phyloP scores from a whole-genome alignment of 495 filamentous ascomycete genomes.

The Penicillium cinerascens region DNA sequence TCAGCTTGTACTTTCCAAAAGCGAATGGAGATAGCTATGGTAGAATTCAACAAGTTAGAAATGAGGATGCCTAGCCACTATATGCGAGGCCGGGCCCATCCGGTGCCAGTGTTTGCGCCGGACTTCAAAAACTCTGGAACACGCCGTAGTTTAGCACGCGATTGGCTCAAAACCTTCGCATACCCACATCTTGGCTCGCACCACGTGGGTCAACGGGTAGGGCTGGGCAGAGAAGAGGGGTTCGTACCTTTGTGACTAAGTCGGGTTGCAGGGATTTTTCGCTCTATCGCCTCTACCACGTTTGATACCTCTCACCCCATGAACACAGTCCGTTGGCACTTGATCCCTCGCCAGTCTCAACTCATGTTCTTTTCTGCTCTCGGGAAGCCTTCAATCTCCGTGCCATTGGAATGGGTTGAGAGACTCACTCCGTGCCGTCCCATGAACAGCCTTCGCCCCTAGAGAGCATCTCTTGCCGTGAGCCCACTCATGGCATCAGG shows the following conservation, averaged over 20 bases:
- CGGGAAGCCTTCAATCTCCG: background rate
- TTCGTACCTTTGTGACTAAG: background rate
- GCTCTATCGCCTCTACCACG: background rate
- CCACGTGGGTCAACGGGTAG: conserved; percentile 13
- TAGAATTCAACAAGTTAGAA: background rate
- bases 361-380: background rate
- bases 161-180: background rate
- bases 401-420: background rate
- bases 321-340: background rate
- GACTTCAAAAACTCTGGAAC: background rate
- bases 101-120: background rate
- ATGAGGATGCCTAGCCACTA: background rate
- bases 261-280: background rate
- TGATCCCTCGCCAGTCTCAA: background rate
- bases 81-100: background rate
- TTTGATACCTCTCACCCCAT: background rate
- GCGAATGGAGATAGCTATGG: background rate
- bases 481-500: background rate
- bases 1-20: too few species aligned
- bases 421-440: background rate
- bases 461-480: background rate
- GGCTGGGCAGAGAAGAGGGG: conserved; percentile 1
- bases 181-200: background rate
- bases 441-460: background rate
- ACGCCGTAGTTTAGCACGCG: background rate